Evolutionary conservation across 2,329 filamentous ascomycete genomes (phyloP).

Genomic region (Claviceps capensis): DNA sequence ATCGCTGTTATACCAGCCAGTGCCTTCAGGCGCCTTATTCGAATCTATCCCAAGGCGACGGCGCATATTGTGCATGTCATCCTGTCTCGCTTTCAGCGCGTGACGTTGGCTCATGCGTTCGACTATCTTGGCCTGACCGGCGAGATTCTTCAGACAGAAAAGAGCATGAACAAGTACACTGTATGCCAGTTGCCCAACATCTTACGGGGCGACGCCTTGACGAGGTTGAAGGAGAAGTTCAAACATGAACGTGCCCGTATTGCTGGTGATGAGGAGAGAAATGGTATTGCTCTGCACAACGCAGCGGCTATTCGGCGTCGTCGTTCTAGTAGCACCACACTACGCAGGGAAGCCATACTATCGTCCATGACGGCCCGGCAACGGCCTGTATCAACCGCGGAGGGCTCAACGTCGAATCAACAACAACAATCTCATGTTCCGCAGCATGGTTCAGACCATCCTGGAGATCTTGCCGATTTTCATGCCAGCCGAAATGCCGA

Average conservation of each 20-base stretch:
- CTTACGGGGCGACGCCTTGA: slow-evolving; percentile 68
- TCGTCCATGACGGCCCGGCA: slow-evolving; percentile 44
- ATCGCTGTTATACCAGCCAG: slow-evolving; percentile 97
- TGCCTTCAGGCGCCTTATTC: slow-evolving; percentile 82
- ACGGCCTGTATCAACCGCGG: slow-evolving; percentile 28
- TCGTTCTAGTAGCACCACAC: slow-evolving; percentile 56
- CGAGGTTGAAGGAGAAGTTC: slow-evolving; percentile 87
- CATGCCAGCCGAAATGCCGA: slow-evolving; percentile 52
- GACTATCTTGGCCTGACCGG: slow-evolving; percentile 84
- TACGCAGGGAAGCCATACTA: slow-evolving; percentile 68
- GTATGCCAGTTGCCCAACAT: slow-evolving; percentile 85
- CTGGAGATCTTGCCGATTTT: slow-evolving; percentile 69
- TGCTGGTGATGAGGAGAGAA: slow-evolving; percentile 61
- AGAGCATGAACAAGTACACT: slow-evolving; percentile 86
- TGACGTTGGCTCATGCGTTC: slow-evolving; percentile 88
- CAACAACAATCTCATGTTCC: slow-evolving; percentile 25
- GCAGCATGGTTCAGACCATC: slow-evolving; percentile 38
- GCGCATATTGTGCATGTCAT: slow-evolving; percentile 98
- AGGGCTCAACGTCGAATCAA: slow-evolving; percentile 20
- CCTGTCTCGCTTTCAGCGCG: slow-evolving; percentile 80
- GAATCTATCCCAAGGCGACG: slow-evolving; percentile 90
- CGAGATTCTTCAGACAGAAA: slow-evolving; percentile 85
- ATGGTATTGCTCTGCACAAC: slow-evolving; percentile 93
- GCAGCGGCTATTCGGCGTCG: slow-evolving; percentile 49
- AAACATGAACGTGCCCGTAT: slow-evolving; percentile 69